Evolutionary conservation across 192 early-diverging fungal species (phyloP), one percentile per base, ranked within the genome.

Genomic region (Geranomyces michiganensis): DNA sequence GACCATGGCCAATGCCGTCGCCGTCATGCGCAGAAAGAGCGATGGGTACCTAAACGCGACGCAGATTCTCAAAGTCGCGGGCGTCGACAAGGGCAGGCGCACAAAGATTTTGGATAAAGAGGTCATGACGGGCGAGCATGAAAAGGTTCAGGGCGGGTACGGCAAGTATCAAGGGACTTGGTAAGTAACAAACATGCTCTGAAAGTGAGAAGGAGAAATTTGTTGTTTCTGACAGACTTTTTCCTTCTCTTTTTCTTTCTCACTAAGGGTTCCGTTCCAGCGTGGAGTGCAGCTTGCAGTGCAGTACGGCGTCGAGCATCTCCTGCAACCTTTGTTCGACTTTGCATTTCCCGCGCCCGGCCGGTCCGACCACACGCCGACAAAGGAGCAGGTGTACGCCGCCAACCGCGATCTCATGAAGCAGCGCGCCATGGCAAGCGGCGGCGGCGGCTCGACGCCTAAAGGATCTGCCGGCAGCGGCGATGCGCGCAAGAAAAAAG

Each of bases 111-210:
- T 99, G 47, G 97, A 98, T 76, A 84, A 90, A 64, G 96, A 97
- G 75, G 87, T 97, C 12, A 90, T 92, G 69, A 91, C 81, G 0
- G 93, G 93, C 24, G 81, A 85, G 49, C 95, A 94, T 72, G 96
- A 99, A 64, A 97, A 97, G 75, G 92, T 99, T 17, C 96, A 98
- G 75, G 97, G 97, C 15, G 97, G 97, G 14, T 98, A 98, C 76
- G 96, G 96, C 65, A 96, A 96, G 82, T 99, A 97, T 77, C 97
- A 96, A 83, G 96, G 97, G 73, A 94, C 88, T 8, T 91, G 90
- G 89, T 82, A 67, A 24, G 74, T 41, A 41, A 10, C n/a, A n/a
- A n/a, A n/a, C n/a, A n/a, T n/a, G n/a, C n/a, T n/a, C n/a, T n/a
- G n/a, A n/a, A n/a, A n/a, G n/a, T n/a, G n/a, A n/a, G n/a, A n/a